Evolutionary conservation across 208 protist species (phyloP).

Genomic region (Trypanosoma rangeli): DNA sequence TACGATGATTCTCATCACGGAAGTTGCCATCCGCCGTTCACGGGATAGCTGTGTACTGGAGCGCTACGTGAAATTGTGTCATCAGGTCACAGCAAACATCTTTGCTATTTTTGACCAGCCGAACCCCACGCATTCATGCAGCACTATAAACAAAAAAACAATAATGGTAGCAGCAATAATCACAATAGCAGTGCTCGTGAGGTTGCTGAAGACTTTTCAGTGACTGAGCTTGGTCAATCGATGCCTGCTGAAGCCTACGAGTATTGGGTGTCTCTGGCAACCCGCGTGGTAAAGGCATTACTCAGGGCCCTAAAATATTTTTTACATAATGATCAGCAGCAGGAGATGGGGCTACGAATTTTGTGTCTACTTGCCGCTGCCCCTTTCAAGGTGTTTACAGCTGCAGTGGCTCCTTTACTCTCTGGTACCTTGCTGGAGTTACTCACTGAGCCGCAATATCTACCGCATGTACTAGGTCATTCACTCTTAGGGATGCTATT

Average conservation of each 20-base stretch:
- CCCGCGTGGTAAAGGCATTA: constrained; percentile 17
- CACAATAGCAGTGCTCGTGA: not conserved
- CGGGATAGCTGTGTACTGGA: constrained; percentile 3
- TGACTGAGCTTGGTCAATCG: constrained; percentile 1
- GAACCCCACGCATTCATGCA: not conserved
- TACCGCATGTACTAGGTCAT: not conserved
- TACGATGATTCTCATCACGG: constrained; percentile 32
- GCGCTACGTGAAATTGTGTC: constrained; percentile 20
- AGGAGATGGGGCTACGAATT: constrained; percentile 1
- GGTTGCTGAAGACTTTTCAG: not conserved
- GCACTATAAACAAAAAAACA: not conserved
- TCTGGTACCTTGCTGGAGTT: constrained; percentile 19
- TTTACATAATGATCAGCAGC: not conserved
- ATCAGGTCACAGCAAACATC: constrained; percentile 14
- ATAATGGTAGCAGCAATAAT: not conserved
- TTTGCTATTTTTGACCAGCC: constrained; percentile 5
- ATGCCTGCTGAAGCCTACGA: constrained; percentile 2
- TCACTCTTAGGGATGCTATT: constrained; percentile 8
- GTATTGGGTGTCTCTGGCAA: constrained; percentile 10
- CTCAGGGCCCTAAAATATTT: constrained; percentile 18
- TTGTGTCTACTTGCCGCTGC: constrained; percentile 9
- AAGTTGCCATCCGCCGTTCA: constrained; percentile 17
- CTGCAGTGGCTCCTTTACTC: constrained; percentile 22
- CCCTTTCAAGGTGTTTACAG: constrained; percentile 11
- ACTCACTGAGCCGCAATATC: not conserved